Evolutionary conservation across 768 basidiomycete species (phyloP), one percentile per base, ranked within the genome.

Genomic region (Russula emetica): DNA sequence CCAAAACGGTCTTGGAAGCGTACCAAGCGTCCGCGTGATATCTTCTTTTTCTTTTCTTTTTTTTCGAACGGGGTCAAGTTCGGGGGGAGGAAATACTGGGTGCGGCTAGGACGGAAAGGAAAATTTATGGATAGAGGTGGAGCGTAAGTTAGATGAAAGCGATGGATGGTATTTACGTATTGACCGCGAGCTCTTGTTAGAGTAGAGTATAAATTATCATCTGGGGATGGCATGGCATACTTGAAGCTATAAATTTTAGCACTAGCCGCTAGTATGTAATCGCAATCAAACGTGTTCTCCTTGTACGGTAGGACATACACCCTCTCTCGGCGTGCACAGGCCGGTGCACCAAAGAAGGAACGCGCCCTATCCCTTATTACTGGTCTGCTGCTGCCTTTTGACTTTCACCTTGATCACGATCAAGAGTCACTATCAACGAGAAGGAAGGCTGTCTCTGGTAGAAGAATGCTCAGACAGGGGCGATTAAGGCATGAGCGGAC

Each of bases 1-100:
- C 78, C 50, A 75, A 77, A 58, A 73, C 69, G 50, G 86, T 88
- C 24, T 78, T 78, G 76, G 76, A 75, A 55, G 74, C 70, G 62
- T 86, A 86, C 58, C 40, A 24, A 26, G 50, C 63, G 30, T 66
- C 62, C 34, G 47, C 34, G 6, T 66, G 57, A 58, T 16, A 34
- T 1, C 10, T 30, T 30, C 4, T 13, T 34, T 34, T 3, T 10
- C 0, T 16, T 14, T 34, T n/a, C n/a, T 36, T 44, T 10, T n/a
- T 24, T 42, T 42, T 54, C 7, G 18, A 45, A 14, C 1, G 20
- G n/a, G 47, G 30, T 56, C 22, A 22, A 36, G 16, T 58, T 49
- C 34, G 49, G 47, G 28, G 11, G 54, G 7, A 38, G 36, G 22
- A 36, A n/a, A 11, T 18, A 22, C 13, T 24, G 40, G 8, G 13